Evolutionary conservation across 208 protist genomes (phyloP).

Genomic region (Trypanosoma mega): DNA sequence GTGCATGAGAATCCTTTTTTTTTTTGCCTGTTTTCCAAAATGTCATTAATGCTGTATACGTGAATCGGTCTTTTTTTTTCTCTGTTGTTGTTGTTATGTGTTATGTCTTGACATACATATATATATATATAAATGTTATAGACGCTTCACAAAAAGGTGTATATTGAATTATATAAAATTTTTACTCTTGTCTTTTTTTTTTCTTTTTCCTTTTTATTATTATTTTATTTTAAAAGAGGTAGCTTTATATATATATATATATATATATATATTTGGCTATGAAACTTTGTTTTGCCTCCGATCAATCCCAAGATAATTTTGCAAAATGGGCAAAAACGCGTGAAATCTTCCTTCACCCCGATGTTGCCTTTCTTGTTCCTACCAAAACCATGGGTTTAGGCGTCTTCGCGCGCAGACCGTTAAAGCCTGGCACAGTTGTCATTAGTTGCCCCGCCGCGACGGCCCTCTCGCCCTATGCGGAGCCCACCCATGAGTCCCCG

Average conservation of each 20-base stretch:
- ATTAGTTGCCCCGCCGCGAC: slow-evolving; percentile 65
- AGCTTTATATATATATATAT: too few species aligned
- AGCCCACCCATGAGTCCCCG: slow-evolving; percentile 29
- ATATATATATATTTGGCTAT: too few species aligned
- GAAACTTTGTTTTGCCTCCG: slow-evolving; percentile 41
- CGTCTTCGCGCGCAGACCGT: slow-evolving; percentile 59
- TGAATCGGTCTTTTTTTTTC: too few species aligned
- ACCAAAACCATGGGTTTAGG: slow-evolving; percentile 85
- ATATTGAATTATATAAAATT: not conserved
- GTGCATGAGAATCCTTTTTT: slow-evolving; percentile 4
- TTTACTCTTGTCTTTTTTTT: not conserved
- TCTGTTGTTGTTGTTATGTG: too few species aligned
- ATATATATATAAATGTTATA: too few species aligned
- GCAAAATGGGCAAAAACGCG: slow-evolving; percentile 68
- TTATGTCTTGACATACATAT: too few species aligned
- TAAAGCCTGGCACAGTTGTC: slow-evolving; percentile 60
- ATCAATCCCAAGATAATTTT: slow-evolving; percentile 58
- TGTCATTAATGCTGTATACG: too few species aligned
- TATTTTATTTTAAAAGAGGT: not conserved
- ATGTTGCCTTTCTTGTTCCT: slow-evolving; percentile 82
- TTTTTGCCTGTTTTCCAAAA: too few species aligned
- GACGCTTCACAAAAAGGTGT: too few species aligned
- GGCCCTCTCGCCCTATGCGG: slow-evolving; percentile 70
- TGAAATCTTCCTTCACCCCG: slow-evolving; percentile 78
- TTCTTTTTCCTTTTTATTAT: not conserved